These are phyloP conservation scores for Schizosaccharomyces pombe DNA, from an alignment of 805 yeast genomes.

Conservation along the genomic window DNA sequence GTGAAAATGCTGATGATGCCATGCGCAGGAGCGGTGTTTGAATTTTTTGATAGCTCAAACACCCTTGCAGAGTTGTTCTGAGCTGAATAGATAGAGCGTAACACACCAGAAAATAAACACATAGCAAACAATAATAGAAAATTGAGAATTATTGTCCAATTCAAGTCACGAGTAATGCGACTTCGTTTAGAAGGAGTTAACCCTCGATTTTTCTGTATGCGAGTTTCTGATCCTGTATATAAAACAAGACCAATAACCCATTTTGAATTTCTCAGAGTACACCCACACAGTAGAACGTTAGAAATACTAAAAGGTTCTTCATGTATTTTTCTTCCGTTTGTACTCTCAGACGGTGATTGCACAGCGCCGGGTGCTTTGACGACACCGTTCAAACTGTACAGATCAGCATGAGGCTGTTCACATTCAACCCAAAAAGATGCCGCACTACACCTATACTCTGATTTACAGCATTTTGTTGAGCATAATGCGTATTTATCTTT, in stretches of 20 bases:
- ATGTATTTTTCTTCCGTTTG: background rate
- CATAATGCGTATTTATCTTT: slow-evolving; percentile 32
- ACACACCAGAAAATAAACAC: slow-evolving; percentile 44
- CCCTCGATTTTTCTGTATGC: slow-evolving; percentile 57
- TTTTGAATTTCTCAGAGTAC: slow-evolving; percentile 46
- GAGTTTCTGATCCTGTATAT: slow-evolving; percentile 53
- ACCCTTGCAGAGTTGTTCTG: slow-evolving; percentile 22
- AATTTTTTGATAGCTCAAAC: slow-evolving; percentile 40
- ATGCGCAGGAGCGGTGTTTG: slow-evolving; percentile 33
- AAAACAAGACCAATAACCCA: slow-evolving; percentile 54
- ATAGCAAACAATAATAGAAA: slow-evolving; percentile 36
- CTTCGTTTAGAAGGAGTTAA: slow-evolving; percentile 53
- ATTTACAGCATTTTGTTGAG: slow-evolving; percentile 30
- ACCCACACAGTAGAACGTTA: slow-evolving; percentile 48
- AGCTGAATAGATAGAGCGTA: slow-evolving; percentile 42
- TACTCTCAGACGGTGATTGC: background rate
- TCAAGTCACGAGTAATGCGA: slow-evolving; percentile 39
- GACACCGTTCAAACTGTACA: slow-evolving; percentile 46
- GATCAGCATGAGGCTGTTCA: slow-evolving; percentile 42
- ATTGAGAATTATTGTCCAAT: slow-evolving; percentile 36
- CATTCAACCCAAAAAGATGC: slow-evolving; percentile 39
- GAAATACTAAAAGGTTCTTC: slow-evolving; percentile 38
- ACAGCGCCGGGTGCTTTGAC: slow-evolving; percentile 22
- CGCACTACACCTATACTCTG: slow-evolving; percentile 34
- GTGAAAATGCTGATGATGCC: slow-evolving; percentile 56